These are phyloP conservation scores for Juncus effusus DNA, from an alignment of 176 grass and related monocot species.

Conservation along the genomic window DNA sequence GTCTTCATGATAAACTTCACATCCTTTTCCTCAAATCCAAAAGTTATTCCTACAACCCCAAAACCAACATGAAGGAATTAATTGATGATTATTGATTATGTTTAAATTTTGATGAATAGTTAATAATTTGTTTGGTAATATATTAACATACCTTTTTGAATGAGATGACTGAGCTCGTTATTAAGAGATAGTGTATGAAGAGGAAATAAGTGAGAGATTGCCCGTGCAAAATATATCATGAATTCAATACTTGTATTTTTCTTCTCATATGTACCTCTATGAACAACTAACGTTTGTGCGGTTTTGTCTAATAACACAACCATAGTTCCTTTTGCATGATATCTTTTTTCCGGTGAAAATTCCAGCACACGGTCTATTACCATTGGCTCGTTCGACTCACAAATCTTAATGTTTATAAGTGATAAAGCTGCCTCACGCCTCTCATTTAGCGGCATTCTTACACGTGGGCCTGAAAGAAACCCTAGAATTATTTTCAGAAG, in stretches of 20 bases:
- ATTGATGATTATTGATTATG: too few relatives aligned
- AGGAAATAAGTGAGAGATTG: slow-evolving; percentile 20
- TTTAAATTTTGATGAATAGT: too few relatives aligned
- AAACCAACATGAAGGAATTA: slow-evolving; percentile 26
- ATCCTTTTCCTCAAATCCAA: slow-evolving; percentile 30
- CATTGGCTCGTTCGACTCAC: slow-evolving; percentile 24
- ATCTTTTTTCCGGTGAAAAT: slow-evolving; percentile 7
- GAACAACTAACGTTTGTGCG: slow-evolving; percentile 26
- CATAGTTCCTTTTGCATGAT: slow-evolving; percentile 15
- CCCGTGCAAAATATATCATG: slow-evolving; percentile 24
- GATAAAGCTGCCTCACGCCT: slow-evolving; percentile 24
- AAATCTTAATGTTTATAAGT: slow-evolving; percentile 17
- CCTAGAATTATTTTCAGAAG: slow-evolving; percentile 33
- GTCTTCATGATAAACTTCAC: slow-evolving; percentile 38
- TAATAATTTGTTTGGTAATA: too few relatives aligned
- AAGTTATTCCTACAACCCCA: slow-evolving; percentile 5
- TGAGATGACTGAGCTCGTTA: slow-evolving; percentile 24
- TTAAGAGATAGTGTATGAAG: slow-evolving; percentile 14
- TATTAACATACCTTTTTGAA: neutral
- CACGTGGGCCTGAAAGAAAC: slow-evolving; percentile 26
- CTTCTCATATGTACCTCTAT: slow-evolving; percentile 2
- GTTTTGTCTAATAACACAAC: slow-evolving; percentile 32
- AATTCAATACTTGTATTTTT: slow-evolving; percentile 34
- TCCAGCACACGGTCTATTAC: slow-evolving; percentile 25
- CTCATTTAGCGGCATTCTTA: slow-evolving; percentile 20